Base-by-base conservation (phyloP, 163 green algal genomes). In the Prototheca wickerhamii region DNA sequence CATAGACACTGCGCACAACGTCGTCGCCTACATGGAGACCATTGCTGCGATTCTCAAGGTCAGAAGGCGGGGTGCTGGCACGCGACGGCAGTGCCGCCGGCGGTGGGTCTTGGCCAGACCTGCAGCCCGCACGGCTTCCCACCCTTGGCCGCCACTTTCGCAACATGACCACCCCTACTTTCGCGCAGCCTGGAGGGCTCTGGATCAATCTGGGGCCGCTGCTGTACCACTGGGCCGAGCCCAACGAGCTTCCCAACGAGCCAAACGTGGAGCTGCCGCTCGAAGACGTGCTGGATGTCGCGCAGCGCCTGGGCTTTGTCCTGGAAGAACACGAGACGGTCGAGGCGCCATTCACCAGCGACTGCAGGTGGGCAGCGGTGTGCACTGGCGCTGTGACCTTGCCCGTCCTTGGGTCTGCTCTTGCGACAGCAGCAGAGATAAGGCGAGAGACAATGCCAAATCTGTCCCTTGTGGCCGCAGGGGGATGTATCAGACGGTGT, bases 1-100 rank as follows among this genome's bases (percentile, higher is more conserved):
- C 84, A 82, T 99, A 3, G 93, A 99, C 81, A 98, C 92, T 0
- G 89, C 89, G 0, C 92, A 96, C 82, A 98, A 98, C 71, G 76
- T 98, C 25, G 67, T 97, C 15, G 71, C 92, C 46, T 97, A 97
- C 77, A 68, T 98, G 44, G 85, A 96, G 64, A 73, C 89, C 52
- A 87, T 95, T 65, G 71, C 30, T 3, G 51, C 75, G 37, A 50
- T 76, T 17, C 72, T 85, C 52, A 76, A 73, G 68, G 70, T 73
- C 26, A 44, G 63, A 1, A 64, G 29, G 46, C 29, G 33, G 15
- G 32, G 29, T 64, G 32, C 15, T 25, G 12, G 18, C 46, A 18
- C 4, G 7, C 44, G 1, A 30, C 46, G 37, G 46, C 29, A 4
- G 29, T 31, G 30, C 15, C 42, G 34, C 34, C 42, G 15, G 1